Conservation (phyloP, 1,139 yeast species). For the Sugiyamaella paludigena region DNA sequence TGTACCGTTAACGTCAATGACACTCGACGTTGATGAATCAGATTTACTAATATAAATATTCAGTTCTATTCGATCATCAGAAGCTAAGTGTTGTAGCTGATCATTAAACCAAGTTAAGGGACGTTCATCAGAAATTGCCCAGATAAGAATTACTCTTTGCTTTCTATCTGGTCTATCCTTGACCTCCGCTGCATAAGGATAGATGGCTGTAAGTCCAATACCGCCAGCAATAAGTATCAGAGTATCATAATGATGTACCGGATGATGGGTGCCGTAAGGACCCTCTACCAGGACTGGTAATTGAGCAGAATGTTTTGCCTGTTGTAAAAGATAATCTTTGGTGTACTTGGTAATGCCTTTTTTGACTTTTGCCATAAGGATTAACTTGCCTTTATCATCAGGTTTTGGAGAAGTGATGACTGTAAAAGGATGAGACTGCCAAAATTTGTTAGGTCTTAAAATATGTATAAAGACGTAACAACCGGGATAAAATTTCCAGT, state of each 20-base stretch:
- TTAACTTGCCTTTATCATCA: constrained; percentile 26
- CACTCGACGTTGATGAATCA: constrained; percentile 10
- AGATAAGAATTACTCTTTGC: constrained; percentile 14
- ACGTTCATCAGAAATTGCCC: constrained; percentile 18
- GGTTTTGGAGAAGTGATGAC: constrained; percentile 37
- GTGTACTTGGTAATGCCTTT: constrained; percentile 27
- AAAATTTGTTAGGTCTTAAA: constrained; percentile 40
- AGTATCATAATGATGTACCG: constrained; percentile 49
- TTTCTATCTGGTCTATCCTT: constrained; percentile 13
- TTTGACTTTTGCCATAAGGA: constrained; percentile 30
- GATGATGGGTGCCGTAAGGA: constrained; percentile 52
- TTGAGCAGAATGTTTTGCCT: constrained; percentile 8
- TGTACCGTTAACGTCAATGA: background rate
- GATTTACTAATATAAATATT: constrained; percentile 15
- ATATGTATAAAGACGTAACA: constrained; percentile 60
- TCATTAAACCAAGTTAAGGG: constrained; percentile 20
- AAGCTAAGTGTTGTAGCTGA: constrained; percentile 16
- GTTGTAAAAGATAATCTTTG: constrained; percentile 15
- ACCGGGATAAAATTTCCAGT: constrained; percentile 53
- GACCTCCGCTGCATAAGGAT: constrained; percentile 27
- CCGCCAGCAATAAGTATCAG: constrained; percentile 58
- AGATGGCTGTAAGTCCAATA: constrained; percentile 59
- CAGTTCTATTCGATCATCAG: constrained; percentile 17
- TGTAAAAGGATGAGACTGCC: constrained; percentile 73
- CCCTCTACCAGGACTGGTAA: constrained; percentile 47